Conservation (phyloP, 1,139 yeast genomes). For the Komagataea norvegica region DNA sequence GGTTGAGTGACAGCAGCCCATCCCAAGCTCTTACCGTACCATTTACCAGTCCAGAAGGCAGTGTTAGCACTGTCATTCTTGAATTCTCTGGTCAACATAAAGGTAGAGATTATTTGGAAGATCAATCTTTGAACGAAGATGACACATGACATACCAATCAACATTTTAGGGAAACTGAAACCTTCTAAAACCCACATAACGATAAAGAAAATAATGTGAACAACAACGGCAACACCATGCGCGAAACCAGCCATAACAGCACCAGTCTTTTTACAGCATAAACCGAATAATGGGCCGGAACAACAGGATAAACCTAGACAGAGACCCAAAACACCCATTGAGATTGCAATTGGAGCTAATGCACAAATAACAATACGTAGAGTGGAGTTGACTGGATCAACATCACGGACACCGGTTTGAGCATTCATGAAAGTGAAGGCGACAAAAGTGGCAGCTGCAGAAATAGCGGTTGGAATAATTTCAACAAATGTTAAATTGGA, state of each 20-base stretch:
- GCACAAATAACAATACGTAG: slow-evolving; percentile 86
- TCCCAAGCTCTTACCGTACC: slow-evolving; percentile 96
- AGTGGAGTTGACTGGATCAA: slow-evolving; percentile 65
- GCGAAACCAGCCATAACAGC: slow-evolving; percentile 96
- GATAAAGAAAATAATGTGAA: slow-evolving; percentile 82
- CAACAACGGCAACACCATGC: slow-evolving; percentile 87
- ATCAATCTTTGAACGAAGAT: slow-evolving; percentile 83
- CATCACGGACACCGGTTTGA: slow-evolving; percentile 83
- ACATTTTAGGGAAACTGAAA: slow-evolving; percentile 81
- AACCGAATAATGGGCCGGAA: slow-evolving; percentile 90
- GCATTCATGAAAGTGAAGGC: slow-evolving; percentile 94
- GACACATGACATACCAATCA: slow-evolving; percentile 81
- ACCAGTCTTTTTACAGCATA: slow-evolving; percentile 98
- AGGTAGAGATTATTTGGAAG: slow-evolving; percentile 78
- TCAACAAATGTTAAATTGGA: slow-evolving; percentile 83
- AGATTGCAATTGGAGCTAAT: slow-evolving; percentile 85
- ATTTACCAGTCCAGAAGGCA: slow-evolving; percentile 99
- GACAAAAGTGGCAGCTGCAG: slow-evolving; percentile 86
- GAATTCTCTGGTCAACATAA: slow-evolving; percentile 89
- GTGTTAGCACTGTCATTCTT: slow-evolving; percentile 95
- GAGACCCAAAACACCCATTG: slow-evolving; percentile 76
- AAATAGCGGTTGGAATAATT: slow-evolving; percentile 73
- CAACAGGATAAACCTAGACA: slow-evolving; percentile 86
- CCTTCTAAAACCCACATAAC: slow-evolving; percentile 98
- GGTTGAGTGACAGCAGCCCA: slow-evolving; percentile 97